A percentile compares a stretch with the other conserved stretches of the same genome.
Evolutionary conservation across 176 grass and related monocot genomes (phyloP).

Genomic region (Avena insularis): DNA sequence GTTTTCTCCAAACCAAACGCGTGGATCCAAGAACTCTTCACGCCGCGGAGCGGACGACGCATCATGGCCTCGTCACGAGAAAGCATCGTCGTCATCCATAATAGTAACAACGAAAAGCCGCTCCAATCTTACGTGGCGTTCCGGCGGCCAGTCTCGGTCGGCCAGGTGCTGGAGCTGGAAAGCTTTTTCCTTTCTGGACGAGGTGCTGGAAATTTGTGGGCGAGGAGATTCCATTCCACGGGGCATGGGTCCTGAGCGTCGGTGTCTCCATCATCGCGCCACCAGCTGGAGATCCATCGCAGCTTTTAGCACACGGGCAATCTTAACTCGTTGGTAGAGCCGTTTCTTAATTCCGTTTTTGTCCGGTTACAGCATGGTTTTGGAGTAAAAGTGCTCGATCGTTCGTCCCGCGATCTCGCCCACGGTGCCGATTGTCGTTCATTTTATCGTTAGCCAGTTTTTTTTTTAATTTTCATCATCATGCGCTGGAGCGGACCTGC

Average conservation of each 20-base stretch:
- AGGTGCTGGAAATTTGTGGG: slow-evolving; percentile 23
- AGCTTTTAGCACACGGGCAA: neutral
- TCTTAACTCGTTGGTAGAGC: neutral
- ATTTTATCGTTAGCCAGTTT: neutral
- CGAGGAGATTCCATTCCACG: slow-evolving; percentile 36
- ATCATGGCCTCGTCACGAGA: neutral
- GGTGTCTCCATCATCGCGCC: neutral
- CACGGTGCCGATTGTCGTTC: slow-evolving; percentile 28
- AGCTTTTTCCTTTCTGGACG: neutral
- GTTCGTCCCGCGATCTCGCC: neutral
- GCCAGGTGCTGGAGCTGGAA: neutral
- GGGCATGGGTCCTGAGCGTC: neutral
- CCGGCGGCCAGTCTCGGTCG: neutral
- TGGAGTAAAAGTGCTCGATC: neutral
- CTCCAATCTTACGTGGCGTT: neutral
- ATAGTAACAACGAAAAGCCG: neutral
- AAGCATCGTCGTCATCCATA: neutral
- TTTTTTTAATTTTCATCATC: neutral
- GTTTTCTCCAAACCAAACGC: too few species aligned
- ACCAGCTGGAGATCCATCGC: neutral
- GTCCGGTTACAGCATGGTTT: neutral
- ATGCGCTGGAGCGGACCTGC: neutral
- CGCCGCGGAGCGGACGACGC: too few species aligned
- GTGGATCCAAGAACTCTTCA: too few species aligned
- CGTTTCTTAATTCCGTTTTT: slow-evolving; percentile 9